A percentile compares a stretch with the other conserved stretches of the same genome.
phyloP scores from a whole-genome alignment of 2,329 filamentous ascomycete species.

The Colletotrichum plurivorum region DNA sequence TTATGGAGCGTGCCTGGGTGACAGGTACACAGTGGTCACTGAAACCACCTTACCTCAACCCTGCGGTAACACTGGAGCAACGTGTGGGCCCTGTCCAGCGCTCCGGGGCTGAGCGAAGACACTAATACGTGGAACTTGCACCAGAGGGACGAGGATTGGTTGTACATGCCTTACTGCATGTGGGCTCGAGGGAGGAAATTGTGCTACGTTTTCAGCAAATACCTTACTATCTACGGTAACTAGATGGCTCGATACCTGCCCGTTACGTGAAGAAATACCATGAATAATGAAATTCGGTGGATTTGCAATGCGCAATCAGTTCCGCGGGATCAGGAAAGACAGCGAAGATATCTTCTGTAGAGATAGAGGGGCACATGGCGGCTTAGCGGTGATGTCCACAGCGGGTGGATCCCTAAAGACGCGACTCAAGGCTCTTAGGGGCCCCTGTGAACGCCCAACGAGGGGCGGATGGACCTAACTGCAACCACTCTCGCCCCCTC shows the following conservation, averaged over 20 bases:
- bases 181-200: too few relatives aligned
- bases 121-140: background rate
- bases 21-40: slow-evolving; percentile 10
- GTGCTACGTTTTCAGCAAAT: too few relatives aligned
- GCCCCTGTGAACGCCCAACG: slow-evolving; percentile 8
- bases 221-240: too few relatives aligned
- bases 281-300: too few relatives aligned
- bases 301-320: too few relatives aligned
- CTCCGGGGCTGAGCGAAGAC: background rate
- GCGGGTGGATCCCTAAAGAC: slow-evolving; percentile 9
- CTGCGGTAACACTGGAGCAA: slow-evolving; percentile 34
- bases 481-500: slow-evolving; percentile 10
- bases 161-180: too few relatives aligned
- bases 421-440: slow-evolving; percentile 1
- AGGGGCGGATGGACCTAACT: slow-evolving; percentile 12
- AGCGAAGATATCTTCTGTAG: background rate
- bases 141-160: too few relatives aligned
- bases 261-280: too few relatives aligned
- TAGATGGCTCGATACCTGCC: too few relatives aligned
- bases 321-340: too few relatives aligned
- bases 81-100: slow-evolving; percentile 14
- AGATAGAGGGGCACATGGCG: slow-evolving; percentile 30
- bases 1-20: slow-evolving; percentile 32
- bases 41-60: too few relatives aligned
- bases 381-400: background rate